Evolutionary conservation across 2,329 filamentous ascomycete genomes (phyloP), one percentile per base, ranked within the genome.

Genomic region (Fusarium sp.): DNA sequence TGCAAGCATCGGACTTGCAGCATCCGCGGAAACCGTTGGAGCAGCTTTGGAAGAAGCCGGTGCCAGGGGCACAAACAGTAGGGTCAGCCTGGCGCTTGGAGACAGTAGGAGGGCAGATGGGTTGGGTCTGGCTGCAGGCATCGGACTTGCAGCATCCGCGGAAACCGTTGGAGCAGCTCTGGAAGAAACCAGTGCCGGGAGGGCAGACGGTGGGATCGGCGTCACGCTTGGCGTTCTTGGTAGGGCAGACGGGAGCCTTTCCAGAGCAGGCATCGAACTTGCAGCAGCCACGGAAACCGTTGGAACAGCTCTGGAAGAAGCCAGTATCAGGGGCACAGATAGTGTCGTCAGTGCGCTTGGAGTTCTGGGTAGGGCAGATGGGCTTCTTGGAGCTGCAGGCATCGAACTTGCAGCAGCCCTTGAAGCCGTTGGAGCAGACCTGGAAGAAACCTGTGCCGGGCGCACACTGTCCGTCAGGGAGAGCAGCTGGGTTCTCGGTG

Each of bases 201-300:
- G 49, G 19, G 24, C 39, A 36, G 6, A 34, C n/a, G 14, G 20
- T 17, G 28, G 28, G 28, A 15, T 32, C 28, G 3, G 39, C 36
- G 12, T 15, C 8, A 20, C 46, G 44, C 52, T 59, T 58, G n/a
- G 23, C 11, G 23, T 28, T 32, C 12, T 38, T 40, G 39, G 23
- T 24, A 9, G 53, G 57, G 45, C 55, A 58, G 24, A 58, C n/a
- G 20, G 53, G 52, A 6, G 21, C n/a, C 6, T 28, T 30, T 8
- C 39, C 28, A 5, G 28, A 42, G 43, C 61, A 64, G 4, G 61
- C 61, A 4, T 64, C 60, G 1, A 14, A n/a, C 46, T 62, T 63
- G 50, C 60, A 63, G 45, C 59, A 62, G 0, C 61, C 61, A 0
- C 61, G 61, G 53, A 65, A 65, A 17, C 61, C 61, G 44, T 65